phyloP scores from a whole-genome alignment of 805 yeast species.

The Wickerhamomyces bovis region DNA sequence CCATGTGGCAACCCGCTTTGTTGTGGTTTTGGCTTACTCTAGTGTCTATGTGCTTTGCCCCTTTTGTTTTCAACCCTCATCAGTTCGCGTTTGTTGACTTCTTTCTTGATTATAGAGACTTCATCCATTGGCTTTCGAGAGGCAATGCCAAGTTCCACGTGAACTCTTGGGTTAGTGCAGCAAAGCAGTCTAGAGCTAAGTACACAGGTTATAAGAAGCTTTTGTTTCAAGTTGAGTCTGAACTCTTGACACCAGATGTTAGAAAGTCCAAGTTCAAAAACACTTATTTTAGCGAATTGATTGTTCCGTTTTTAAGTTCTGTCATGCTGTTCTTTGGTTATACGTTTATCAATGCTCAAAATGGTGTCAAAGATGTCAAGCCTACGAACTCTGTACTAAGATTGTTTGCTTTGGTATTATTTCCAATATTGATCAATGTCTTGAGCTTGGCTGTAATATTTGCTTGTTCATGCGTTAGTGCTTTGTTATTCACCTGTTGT shows the following conservation, averaged over 20 bases:
- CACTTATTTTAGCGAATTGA: constrained; percentile 71
- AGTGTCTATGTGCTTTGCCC: constrained; percentile 59
- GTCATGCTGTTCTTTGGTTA: constrained; percentile 67
- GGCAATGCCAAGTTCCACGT: constrained; percentile 65
- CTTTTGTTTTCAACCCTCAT: constrained; percentile 72
- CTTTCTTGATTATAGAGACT: constrained; percentile 59
- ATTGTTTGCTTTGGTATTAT: constrained; percentile 43
- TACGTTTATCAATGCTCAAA: constrained; percentile 79
- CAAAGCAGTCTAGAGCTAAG: constrained; percentile 74
- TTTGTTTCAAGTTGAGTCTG: constrained; percentile 59
- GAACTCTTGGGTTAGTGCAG: constrained; percentile 77
- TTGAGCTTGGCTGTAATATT: constrained; percentile 30
- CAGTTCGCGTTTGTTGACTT: constrained; percentile 67
- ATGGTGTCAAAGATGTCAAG: constrained; percentile 56
- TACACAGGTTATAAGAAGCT: constrained; percentile 87
- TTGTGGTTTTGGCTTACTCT: constrained; percentile 73
- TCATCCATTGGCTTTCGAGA: constrained; percentile 70
- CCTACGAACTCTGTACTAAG: constrained; percentile 58
- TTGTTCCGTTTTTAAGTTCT: constrained; percentile 67
- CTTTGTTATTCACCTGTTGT: constrained; percentile 40
- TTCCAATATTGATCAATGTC: constrained; percentile 41
- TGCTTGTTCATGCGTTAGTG: constrained; percentile 39
- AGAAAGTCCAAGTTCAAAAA: constrained; percentile 76
- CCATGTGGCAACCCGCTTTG: constrained; percentile 77
- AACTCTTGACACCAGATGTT: constrained; percentile 51